Evolutionary conservation across 2,329 filamentous ascomycete species (phyloP).

Genomic region (Cladosporium austrohemisphaericum): DNA sequence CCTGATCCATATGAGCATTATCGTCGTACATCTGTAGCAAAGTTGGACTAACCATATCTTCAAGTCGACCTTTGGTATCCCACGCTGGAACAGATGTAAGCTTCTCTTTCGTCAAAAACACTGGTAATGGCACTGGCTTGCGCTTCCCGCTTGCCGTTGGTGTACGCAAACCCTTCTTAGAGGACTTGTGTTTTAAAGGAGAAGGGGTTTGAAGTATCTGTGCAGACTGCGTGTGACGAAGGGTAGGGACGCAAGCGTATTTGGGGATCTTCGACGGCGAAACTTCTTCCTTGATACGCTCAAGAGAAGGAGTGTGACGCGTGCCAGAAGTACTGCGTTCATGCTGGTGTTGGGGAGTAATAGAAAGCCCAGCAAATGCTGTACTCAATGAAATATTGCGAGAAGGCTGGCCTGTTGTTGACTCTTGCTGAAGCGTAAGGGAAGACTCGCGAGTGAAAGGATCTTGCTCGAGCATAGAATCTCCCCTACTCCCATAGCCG

Average conservation of each 20-base stretch:
- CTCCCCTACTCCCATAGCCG: conserved; percentile 14
- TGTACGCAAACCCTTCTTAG: conserved; percentile 26
- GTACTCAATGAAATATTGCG: conserved; percentile 31
- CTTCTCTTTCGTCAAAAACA: conserved; percentile 61
- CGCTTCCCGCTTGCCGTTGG: conserved; percentile 22
- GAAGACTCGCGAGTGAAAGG: conserved; percentile 14
- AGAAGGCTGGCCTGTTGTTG: conserved; percentile 21
- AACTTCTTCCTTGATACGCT: conserved; percentile 29
- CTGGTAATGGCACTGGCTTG: conserved; percentile 54
- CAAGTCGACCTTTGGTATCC: conserved; percentile 74
- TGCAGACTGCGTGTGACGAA: conserved; percentile 30
- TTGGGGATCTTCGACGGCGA: conserved; percentile 36
- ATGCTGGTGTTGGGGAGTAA: conserved; percentile 22
- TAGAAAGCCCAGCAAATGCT: conserved; percentile 28
- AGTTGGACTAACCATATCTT: conserved; percentile 58
- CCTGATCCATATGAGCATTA: conserved; percentile 32
- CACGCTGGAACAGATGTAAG: conserved; percentile 61
- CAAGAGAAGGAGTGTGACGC: conserved; percentile 29
- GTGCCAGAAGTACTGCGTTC: conserved; percentile 3
- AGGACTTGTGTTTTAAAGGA: conserved; percentile 28
- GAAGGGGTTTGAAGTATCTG: conserved; percentile 29
- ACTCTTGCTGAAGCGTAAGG: conserved; percentile 17
- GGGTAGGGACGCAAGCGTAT: conserved; percentile 28
- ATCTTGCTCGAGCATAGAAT: neutral
- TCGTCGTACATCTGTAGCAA: too few species aligned